A percentile compares a stretch with the other conserved stretches of the same genome.
phyloP scores from a whole-genome alignment of 768 basidiomycete species.

The Pulveroboletus frians region DNA sequence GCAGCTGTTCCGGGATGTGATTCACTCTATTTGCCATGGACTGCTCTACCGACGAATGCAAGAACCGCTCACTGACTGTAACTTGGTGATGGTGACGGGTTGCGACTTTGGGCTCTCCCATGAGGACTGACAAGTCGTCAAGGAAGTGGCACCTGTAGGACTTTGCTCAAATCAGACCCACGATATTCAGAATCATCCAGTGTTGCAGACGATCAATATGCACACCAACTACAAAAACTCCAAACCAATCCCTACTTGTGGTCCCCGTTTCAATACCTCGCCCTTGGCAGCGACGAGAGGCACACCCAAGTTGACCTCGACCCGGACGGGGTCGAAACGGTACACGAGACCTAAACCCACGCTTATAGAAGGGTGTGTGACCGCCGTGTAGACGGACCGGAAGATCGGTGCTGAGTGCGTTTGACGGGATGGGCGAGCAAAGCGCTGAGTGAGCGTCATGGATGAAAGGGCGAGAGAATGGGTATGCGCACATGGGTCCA shows the following conservation, averaged over 20 bases:
- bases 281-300: slow-evolving; percentile 66
- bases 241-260: slow-evolving; percentile 78
- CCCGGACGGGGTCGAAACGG: slow-evolving; percentile 73
- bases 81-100: too few species aligned
- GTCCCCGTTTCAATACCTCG: slow-evolving; percentile 63
- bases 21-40: too few species aligned
- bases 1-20: too few species aligned
- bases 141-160: too few species aligned
- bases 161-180: neutral
- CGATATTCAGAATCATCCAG: neutral
- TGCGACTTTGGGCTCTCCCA: too few species aligned
- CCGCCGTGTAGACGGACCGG: slow-evolving; percentile 11
- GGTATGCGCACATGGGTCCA: slow-evolving; percentile 48
- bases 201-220: slow-evolving; percentile 3
- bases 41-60: too few species aligned
- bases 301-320: slow-evolving; percentile 85
- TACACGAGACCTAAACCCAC: slow-evolving; percentile 83
- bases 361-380: slow-evolving; percentile 55
- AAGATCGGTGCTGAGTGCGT: slow-evolving; percentile 5
- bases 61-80: too few species aligned
- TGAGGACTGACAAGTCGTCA: too few species aligned
- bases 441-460: neutral
- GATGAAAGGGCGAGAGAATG: neutral
- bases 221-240: slow-evolving; percentile 54
- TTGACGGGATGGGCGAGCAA: neutral